A percentile compares a stretch with the other conserved stretches of the same genome.
phyloP scores from a whole-genome alignment of 2,329 filamentous ascomycete species.

The Triangularia setosa region DNA sequence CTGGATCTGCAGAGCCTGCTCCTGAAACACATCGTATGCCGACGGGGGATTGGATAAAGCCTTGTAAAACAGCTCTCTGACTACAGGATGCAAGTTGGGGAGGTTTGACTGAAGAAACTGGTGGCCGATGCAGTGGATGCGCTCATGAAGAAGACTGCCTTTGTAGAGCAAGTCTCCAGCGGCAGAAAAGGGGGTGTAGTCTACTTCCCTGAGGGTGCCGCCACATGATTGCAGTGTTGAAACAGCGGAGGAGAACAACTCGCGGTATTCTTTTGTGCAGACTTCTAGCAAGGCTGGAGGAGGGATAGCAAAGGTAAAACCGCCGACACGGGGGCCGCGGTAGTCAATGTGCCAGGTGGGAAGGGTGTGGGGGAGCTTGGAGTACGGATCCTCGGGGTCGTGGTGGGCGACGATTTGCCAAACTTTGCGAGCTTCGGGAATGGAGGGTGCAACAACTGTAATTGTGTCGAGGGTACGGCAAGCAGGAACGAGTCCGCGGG shows the following conservation, averaged over 20 bases:
- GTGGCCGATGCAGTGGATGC: constrained; percentile 39
- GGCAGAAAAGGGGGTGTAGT: constrained; percentile 45
- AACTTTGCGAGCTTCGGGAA: constrained; percentile 44
- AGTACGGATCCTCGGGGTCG: constrained; percentile 46
- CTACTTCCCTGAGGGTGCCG: constrained; percentile 36
- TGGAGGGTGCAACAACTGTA: constrained; percentile 44
- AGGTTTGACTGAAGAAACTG: constrained; percentile 36
- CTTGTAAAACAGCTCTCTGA: constrained; percentile 40
- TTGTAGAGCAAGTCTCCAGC: constrained; percentile 50
- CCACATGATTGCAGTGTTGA: constrained; percentile 35
- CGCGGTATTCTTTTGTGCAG: constrained; percentile 33
- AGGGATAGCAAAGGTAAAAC: constrained; percentile 46
- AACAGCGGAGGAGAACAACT: constrained; percentile 37
- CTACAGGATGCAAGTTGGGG: constrained; percentile 46
- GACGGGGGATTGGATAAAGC: constrained; percentile 36
- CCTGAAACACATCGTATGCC: constrained; percentile 46
- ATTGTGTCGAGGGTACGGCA: constrained; percentile 52
- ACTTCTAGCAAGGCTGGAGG: constrained; percentile 40
- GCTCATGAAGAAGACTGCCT: constrained; percentile 47
- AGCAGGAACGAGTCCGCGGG: constrained; percentile 46
- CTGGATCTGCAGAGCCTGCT: constrained; percentile 43
- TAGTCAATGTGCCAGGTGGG: constrained; percentile 23
- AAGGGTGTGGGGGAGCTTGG: constrained; percentile 37
- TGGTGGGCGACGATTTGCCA: constrained; percentile 45
- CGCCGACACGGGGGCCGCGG: constrained; percentile 20